Conservation (phyloP, 345 rosid species). For the Eutrema heterophyllum region DNA sequence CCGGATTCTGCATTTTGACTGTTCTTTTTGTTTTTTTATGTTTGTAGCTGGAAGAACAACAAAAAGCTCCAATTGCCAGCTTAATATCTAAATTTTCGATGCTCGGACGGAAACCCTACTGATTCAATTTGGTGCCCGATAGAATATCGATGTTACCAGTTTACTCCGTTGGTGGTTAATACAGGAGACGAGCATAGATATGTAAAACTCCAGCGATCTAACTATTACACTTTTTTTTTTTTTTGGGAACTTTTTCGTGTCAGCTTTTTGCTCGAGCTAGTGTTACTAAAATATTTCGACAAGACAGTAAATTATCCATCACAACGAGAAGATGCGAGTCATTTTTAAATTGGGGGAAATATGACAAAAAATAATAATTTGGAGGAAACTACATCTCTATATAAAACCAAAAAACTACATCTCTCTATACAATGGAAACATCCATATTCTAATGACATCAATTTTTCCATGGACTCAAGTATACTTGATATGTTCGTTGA, state of each 20-base stretch:
- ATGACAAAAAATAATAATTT: neutral
- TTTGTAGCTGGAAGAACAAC: slow-evolving; percentile 84
- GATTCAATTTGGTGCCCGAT: neutral
- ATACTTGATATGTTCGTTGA: neutral
- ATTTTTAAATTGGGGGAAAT: neutral
- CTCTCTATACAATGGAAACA: too few species aligned
- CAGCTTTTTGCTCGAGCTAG: neutral
- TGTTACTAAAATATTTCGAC: neutral
- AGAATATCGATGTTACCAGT: slow-evolving; percentile 4
- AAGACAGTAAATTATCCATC: neutral
- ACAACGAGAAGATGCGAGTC: neutral
- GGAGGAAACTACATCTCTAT: too few species aligned
- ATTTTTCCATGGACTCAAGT: too few species aligned
- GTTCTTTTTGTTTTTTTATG: neutral
- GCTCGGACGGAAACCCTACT: neutral
- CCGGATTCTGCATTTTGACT: neutral
- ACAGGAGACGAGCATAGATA: slow-evolving; percentile 15
- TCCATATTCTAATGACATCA: too few species aligned
- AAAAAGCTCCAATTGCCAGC: slow-evolving; percentile 81
- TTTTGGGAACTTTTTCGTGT: neutral
- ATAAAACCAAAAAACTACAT: too few species aligned
- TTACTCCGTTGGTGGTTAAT: slow-evolving; percentile 15
- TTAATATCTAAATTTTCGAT: slow-evolving; percentile 24
- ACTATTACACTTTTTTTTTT: slow-evolving; percentile 1
- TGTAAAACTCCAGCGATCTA: slow-evolving; percentile 16